These are phyloP conservation scores for Metarhizium album DNA, from an alignment of 2,329 filamentous ascomycete genomes.

Conservation along the genomic window DNA sequence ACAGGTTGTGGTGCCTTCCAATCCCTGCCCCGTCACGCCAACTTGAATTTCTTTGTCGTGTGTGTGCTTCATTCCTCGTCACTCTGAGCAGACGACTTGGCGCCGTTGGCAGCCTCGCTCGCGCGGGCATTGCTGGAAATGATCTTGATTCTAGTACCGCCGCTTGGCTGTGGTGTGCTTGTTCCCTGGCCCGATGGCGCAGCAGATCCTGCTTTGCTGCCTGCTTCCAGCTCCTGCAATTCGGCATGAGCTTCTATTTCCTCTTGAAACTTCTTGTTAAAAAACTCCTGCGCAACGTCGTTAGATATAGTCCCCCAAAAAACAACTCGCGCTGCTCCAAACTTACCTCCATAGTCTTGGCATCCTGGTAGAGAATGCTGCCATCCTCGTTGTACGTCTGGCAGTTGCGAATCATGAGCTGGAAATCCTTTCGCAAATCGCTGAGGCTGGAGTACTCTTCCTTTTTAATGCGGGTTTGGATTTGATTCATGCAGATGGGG, in stretches of 20 bases:
- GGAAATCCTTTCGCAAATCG: conserved; percentile 74
- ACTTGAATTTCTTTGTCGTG: background rate
- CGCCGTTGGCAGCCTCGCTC: conserved; percentile 24
- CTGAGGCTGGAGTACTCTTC: conserved; percentile 78
- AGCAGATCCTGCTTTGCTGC: conserved; percentile 22
- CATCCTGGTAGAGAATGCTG: conserved; percentile 84
- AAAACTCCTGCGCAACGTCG: conserved; percentile 38
- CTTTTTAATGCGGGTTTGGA: conserved; percentile 90
- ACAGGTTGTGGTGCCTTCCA: background rate
- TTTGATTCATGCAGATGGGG: conserved; percentile 93
- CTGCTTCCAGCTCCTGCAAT: conserved; percentile 43
- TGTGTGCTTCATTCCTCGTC: conserved; percentile 39
- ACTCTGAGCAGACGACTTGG: conserved; percentile 33
- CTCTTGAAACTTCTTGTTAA: conserved; percentile 41
- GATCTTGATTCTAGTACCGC: conserved; percentile 58
- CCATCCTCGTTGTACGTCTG: conserved; percentile 95
- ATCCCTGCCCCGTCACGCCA: background rate
- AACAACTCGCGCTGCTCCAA: background rate
- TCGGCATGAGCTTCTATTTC: conserved; percentile 43
- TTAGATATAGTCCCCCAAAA: conserved; percentile 19
- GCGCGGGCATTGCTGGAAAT: conserved; percentile 31
- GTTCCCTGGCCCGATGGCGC: conserved; percentile 40
- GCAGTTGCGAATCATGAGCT: conserved; percentile 79
- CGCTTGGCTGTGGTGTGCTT: conserved; percentile 54
- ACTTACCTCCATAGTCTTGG: conserved; percentile 81